Evolutionary conservation across 768 basidiomycete genomes (phyloP).

Genomic region (Gloeostereum incarnatum): DNA sequence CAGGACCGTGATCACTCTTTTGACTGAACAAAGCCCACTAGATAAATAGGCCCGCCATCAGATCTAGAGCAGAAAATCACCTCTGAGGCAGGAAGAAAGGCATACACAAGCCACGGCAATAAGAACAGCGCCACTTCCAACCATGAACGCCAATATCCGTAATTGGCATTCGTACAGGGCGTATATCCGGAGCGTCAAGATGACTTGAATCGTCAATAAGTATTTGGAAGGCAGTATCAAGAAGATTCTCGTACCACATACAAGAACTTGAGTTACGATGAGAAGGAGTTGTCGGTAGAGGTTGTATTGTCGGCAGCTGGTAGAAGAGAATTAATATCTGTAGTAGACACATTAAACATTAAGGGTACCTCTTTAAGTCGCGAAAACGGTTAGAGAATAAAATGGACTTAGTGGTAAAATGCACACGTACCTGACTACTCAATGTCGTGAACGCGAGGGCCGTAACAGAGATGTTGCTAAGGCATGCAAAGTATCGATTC

Average conservation of each 20-base stretch:
- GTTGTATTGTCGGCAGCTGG: slow-evolving; percentile 16
- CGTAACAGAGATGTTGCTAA: slow-evolving; percentile 8
- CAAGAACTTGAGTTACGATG: slow-evolving; percentile 19
- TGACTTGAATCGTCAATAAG: slow-evolving; percentile 17
- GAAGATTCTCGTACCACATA: slow-evolving; percentile 17
- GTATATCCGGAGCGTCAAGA: slow-evolving; percentile 37
- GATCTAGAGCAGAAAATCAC: neutral
- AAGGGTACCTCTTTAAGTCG: neutral
- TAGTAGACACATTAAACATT: neutral
- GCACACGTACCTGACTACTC: slow-evolving; percentile 1
- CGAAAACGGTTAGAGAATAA: neutral
- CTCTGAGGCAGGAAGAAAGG: slow-evolving; percentile 5
- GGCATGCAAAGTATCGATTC: slow-evolving; percentile 14
- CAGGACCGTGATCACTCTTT: slow-evolving; percentile 14
- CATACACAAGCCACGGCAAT: slow-evolving; percentile 25
- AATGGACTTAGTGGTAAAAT: neutral
- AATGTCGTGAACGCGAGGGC: slow-evolving; percentile 5
- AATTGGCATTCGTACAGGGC: slow-evolving; percentile 36
- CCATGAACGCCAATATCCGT: slow-evolving; percentile 24
- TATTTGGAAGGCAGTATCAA: too few relatives aligned
- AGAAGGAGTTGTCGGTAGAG: slow-evolving; percentile 20
- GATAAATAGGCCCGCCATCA: neutral
- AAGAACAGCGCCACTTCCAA: slow-evolving; percentile 21
- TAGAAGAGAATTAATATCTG: neutral
- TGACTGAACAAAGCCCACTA: slow-evolving; percentile 38